Base-by-base conservation (phyloP, 306 rosid genomes). In the Argentina anserina region DNA sequence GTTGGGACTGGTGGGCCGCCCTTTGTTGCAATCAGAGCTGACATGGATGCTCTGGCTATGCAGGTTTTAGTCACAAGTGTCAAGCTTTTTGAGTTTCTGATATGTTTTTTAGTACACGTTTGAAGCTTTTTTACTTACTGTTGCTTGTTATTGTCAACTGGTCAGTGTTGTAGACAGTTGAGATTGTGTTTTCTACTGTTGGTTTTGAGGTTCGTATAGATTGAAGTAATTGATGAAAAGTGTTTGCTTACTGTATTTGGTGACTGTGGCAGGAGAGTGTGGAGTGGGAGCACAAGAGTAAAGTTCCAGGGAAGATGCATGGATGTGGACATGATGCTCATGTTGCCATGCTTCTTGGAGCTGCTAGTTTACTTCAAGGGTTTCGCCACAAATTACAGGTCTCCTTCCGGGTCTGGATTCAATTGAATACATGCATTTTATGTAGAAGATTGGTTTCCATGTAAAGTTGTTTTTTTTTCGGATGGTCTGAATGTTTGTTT, bases 291-390 rank as follows among this genome's bases (percentile, higher is more conserved):
- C 96, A 90, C 80, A 87, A 89, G 79, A 90, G 98, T 73, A 90
- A 90, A 86, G 77, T 90, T 40, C 81, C 92, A 12, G 97, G 97
- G 64, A 93, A 93, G 83, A 93, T 93, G 98, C 98, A 93, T 69
- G 98, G 85, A 14, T 93, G 98, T 45, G 98, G 98, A 17, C 97
- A 93, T 69, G 98, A 93, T 82, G 93, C 92, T 56, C 98, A 93
- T 86, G 88, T 91, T 74, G 81, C 96, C 63, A 91, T 93, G 96
- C 96, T 90, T 81, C 90, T 93, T n/a, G 98, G 97, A 62, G 97
- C 96, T 58, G 96, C 96, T 34, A 91, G 78, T 84, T 82, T 91
- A 50, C 96, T 91, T 81, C 84, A 86, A 71, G 81, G 80, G 25
- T 88, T 85, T 74, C 84, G 78, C 34, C 71, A 79, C n/a, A 77